Evolutionary conservation across 108 stramenopile species (phyloP).

Genomic region (Nitzschia putrida): DNA sequence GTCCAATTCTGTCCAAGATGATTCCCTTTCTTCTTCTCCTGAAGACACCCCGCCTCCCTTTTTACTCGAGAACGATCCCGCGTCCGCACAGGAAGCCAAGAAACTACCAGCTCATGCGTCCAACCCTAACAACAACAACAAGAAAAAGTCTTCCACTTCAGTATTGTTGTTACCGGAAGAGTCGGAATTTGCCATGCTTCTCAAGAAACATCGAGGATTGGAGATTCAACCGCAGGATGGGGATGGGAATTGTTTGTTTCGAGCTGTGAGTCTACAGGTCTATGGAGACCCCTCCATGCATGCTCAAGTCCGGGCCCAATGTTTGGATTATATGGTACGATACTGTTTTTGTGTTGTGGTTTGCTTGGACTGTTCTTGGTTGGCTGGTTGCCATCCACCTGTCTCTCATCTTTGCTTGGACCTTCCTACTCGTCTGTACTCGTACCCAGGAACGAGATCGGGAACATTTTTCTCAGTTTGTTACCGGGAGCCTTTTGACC

Average conservation of each 20-base stretch:
- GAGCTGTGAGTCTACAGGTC: slow-evolving; percentile 92
- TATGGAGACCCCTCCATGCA: slow-evolving; percentile 92
- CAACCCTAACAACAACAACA: too few relatives aligned
- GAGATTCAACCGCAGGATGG: slow-evolving; percentile 76
- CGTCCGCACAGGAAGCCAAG: background rate
- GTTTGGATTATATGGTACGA: slow-evolving; percentile 90
- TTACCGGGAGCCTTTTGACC: slow-evolving; percentile 65
- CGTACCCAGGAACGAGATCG: slow-evolving; percentile 37
- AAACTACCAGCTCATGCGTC: too few relatives aligned
- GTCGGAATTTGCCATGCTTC: slow-evolving; percentile 20
- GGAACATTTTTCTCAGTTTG: slow-evolving; percentile 82
- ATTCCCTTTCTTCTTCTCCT: too few relatives aligned
- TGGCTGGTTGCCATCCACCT: background rate
- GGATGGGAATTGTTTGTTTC: slow-evolving; percentile 98
- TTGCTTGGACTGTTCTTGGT: too few relatives aligned
- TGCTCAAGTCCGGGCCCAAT: slow-evolving; percentile 71
- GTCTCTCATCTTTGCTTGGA: background rate
- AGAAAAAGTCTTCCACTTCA: too few relatives aligned
- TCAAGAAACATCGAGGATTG: slow-evolving; percentile 50
- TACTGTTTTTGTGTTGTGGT: too few relatives aligned
- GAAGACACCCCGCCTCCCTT: too few relatives aligned
- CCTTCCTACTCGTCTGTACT: background rate
- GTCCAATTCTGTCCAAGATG: too few relatives aligned
- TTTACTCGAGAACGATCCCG: background rate
- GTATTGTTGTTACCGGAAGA: too few relatives aligned